phyloP scores from a whole-genome alignment of 495 filamentous ascomycete species.

The Neurospora tetraspora region DNA sequence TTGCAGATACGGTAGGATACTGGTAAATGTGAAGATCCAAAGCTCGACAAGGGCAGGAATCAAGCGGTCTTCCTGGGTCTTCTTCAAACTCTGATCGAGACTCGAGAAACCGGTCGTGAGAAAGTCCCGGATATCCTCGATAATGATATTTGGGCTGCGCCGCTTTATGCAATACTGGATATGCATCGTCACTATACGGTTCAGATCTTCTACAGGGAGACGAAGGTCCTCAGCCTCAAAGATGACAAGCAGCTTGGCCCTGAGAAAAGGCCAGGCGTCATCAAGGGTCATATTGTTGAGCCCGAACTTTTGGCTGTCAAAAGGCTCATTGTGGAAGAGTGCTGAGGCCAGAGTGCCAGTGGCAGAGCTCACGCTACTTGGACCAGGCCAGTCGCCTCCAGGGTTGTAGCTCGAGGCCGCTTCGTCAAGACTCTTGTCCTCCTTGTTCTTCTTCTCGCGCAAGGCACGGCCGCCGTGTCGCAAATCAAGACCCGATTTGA shows the following conservation, averaged over 20 bases:
- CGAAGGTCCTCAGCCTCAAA: constrained; percentile 90
- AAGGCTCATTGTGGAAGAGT: constrained; percentile 35
- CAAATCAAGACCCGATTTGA: constrained; percentile 76
- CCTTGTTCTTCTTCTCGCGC: constrained; percentile 86
- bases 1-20: constrained; percentile 87
- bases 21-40: constrained; percentile 87
- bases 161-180: constrained; percentile 68
- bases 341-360: constrained; percentile 18
- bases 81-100: constrained; percentile 71
- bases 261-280: constrained; percentile 93
- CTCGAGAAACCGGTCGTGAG: constrained; percentile 72
- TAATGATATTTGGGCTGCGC: constrained; percentile 53
- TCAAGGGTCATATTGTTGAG: constrained; percentile 76
- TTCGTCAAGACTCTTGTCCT: constrained; percentile 47
- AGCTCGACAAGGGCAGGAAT: constrained; percentile 83
- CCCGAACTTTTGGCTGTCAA: constrained; percentile 49
- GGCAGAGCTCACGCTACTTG: constrained; percentile 37
- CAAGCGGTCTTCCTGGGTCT: constrained; percentile 69
- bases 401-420: constrained; percentile 23
- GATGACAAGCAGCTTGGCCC: constrained; percentile 75
- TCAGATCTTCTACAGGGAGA: constrained; percentile 88
- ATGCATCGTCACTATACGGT: constrained; percentile 70
- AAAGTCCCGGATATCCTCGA: constrained; percentile 73
- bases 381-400: constrained; percentile 42
- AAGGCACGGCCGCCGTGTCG: constrained; percentile 75